Evolutionary conservation across 106 monocot genomes (phyloP).

Genomic region (Agapanthus africanus): DNA sequence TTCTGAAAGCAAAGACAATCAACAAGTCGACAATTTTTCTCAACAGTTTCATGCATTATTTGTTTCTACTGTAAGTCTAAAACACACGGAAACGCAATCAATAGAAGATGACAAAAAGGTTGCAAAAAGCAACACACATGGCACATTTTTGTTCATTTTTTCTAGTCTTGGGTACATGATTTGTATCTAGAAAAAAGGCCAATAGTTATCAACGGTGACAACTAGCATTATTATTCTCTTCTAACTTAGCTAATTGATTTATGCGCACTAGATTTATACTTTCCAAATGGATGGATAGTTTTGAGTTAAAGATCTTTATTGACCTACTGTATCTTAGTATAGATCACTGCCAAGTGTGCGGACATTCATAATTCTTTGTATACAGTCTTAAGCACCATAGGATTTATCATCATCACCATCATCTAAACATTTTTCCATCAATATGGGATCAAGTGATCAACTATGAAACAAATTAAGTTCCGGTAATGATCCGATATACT

Average conservation of each 20-base stretch:
- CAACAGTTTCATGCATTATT: not conserved
- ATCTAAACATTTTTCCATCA: too few relatives aligned
- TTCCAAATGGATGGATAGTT: conserved; percentile 7
- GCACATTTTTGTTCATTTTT: not conserved
- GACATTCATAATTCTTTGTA: not conserved
- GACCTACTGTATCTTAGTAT: not conserved
- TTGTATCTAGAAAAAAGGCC: not conserved
- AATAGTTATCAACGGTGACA: not conserved
- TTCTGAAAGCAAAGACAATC: too few relatives aligned
- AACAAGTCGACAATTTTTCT: not conserved
- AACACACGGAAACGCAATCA: not conserved
- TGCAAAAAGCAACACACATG: not conserved
- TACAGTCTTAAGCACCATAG: not conserved
- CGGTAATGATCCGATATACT: too few relatives aligned
- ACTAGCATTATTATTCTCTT: not conserved
- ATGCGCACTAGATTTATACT: not conserved
- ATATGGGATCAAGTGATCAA: too few relatives aligned
- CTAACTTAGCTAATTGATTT: too few relatives aligned
- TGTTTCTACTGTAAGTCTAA: conserved; percentile 3
- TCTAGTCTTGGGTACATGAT: not conserved
- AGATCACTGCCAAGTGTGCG: not conserved
- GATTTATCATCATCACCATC: too few relatives aligned
- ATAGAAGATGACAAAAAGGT: not conserved
- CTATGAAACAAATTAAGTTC: too few relatives aligned
- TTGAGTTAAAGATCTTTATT: not conserved